Evolutionary conservation across 768 basidiomycete species (phyloP).

Genomic region (Phlebiopsis gigantea): DNA sequence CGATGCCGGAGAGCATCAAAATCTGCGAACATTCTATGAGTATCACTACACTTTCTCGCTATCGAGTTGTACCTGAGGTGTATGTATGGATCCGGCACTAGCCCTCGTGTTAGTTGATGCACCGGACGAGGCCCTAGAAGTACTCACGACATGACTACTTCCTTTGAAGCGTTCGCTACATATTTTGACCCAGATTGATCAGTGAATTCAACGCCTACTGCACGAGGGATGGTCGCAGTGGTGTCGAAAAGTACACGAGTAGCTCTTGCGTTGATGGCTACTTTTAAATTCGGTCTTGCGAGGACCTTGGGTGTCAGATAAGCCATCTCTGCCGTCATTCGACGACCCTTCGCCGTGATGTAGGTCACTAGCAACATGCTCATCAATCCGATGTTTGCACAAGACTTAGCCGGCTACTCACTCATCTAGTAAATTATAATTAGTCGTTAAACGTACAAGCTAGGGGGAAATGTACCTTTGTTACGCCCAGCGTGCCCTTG

Average conservation of each 20-base stretch:
- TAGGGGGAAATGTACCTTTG: slow-evolving; percentile 40
- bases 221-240: slow-evolving; percentile 35
- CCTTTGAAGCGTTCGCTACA: slow-evolving; percentile 46
- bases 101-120: neutral
- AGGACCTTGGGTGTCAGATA: slow-evolving; percentile 65
- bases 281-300: slow-evolving; percentile 56
- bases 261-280: slow-evolving; percentile 50
- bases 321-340: slow-evolving; percentile 60
- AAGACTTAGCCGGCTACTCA: neutral
- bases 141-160: slow-evolving; percentile 53
- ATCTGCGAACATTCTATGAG: slow-evolving; percentile 27
- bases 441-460: too few species aligned
- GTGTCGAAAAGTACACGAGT: slow-evolving; percentile 54
- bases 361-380: slow-evolving; percentile 51
- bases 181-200: slow-evolving; percentile 34
- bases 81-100: slow-evolving; percentile 60
- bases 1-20: slow-evolving; percentile 64
- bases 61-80: slow-evolving; percentile 39
- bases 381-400: neutral
- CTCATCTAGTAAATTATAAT: slow-evolving; percentile 19
- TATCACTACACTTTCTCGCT: slow-evolving; percentile 20
- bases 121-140: neutral
- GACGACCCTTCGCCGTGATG: slow-evolving; percentile 42
- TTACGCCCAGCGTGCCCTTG: slow-evolving; percentile 53
- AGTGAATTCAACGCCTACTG: slow-evolving; percentile 58